Conservation (phyloP, 2,329 filamentous ascomycete species). For the Ceratocystis alfenasii region DNA sequence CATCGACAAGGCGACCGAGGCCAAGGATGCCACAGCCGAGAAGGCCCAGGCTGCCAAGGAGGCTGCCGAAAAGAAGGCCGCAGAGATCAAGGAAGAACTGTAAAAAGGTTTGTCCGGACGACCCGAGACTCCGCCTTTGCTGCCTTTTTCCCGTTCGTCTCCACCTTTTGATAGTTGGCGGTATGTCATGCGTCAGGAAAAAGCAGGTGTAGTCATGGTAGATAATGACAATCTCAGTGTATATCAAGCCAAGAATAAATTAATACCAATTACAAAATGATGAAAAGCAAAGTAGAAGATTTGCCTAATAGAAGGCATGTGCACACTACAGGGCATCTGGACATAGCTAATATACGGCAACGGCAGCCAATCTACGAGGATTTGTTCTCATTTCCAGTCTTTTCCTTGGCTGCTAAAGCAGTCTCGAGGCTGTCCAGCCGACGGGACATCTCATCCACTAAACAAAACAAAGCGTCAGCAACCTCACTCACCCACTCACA, state of each 20-base stretch:
- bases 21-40: slow-evolving; percentile 27
- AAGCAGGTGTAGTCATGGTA: neutral
- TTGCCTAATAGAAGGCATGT: neutral
- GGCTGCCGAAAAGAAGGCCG: slow-evolving; percentile 25
- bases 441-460: slow-evolving; percentile 90
- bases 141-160: neutral
- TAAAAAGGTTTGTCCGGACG: slow-evolving; percentile 32
- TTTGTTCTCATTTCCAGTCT: slow-evolving; percentile 33
- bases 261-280: slow-evolving; percentile 1
- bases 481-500: slow-evolving; percentile 52
- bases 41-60: slow-evolving; percentile 40
- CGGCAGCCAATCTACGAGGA: slow-evolving; percentile 24
- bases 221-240: slow-evolving; percentile 1
- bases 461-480: slow-evolving; percentile 2
- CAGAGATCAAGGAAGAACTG: slow-evolving; percentile 49
- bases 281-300: neutral
- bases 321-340: neutral
- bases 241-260: slow-evolving; percentile 10
- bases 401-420: slow-evolving; percentile 49
- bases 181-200: neutral
- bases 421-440: slow-evolving; percentile 74
- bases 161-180: neutral
- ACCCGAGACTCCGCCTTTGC: neutral
- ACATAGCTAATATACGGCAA: neutral
- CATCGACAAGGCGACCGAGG: slow-evolving; percentile 12